phyloP scores from a whole-genome alignment of 2,329 filamentous ascomycete genomes.

The Sporothrix luriei region DNA sequence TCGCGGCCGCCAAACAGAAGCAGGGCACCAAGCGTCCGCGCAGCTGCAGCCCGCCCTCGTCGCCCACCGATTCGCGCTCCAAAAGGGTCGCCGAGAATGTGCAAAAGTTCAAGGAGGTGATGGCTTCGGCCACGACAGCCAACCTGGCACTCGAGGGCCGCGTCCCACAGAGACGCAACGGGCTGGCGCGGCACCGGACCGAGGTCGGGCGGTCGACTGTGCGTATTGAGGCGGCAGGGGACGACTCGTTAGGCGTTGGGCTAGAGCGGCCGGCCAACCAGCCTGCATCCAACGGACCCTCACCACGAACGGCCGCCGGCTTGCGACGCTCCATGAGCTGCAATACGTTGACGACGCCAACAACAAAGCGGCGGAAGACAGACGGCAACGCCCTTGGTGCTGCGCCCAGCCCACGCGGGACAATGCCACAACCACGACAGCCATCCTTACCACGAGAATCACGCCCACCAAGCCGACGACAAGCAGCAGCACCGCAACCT shows the following conservation, averaged over 20 bases:
- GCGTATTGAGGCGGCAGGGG: background rate
- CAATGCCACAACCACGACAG: background rate
- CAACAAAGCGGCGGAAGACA: slow-evolving; percentile 62
- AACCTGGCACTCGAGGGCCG: slow-evolving; percentile 8
- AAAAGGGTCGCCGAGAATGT: slow-evolving; percentile 57
- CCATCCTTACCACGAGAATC: background rate
- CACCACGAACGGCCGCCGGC: slow-evolving; percentile 25
- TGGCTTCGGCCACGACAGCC: slow-evolving; percentile 66
- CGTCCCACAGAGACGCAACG: slow-evolving; percentile 39
- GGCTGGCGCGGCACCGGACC: slow-evolving; percentile 42
- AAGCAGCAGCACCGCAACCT: slow-evolving; percentile 32
- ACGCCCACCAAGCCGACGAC: slow-evolving; percentile 41
- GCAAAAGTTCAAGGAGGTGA: slow-evolving; percentile 58
- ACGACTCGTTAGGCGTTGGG: background rate
- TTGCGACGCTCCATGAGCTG: slow-evolving; percentile 69
- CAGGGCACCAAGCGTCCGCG: slow-evolving; percentile 67
- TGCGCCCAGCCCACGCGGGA: background rate
- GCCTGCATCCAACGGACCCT: slow-evolving; percentile 41
- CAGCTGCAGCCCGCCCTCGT: slow-evolving; percentile 73
- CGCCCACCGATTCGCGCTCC: slow-evolving; percentile 57
- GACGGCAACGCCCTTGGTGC: slow-evolving; percentile 45
- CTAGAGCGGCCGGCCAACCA: background rate
- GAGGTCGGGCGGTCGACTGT: slow-evolving; percentile 21
- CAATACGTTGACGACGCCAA: slow-evolving; percentile 60
- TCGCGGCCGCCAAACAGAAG: slow-evolving; percentile 8